Evolutionary conservation across 2,329 filamentous ascomycete species (phyloP).

Genomic region (Chalaropsis ovoidea): DNA sequence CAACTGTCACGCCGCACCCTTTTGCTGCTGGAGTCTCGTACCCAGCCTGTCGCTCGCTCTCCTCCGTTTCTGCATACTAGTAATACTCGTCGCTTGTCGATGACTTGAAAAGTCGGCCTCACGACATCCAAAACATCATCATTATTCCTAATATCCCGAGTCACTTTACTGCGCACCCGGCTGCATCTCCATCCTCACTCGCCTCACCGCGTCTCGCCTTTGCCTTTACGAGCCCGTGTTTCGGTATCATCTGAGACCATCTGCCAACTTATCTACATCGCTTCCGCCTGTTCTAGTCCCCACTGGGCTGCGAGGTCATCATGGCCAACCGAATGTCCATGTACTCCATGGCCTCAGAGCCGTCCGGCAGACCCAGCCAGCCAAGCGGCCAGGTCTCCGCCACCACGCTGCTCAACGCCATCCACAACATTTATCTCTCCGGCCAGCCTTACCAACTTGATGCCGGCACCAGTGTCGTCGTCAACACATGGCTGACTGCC

Average conservation of each 20-base stretch:
- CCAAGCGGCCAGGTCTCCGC: constrained; percentile 69
- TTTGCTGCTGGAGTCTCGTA: neutral
- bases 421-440: constrained; percentile 80
- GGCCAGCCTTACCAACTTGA: constrained; percentile 79
- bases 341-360: constrained; percentile 58
- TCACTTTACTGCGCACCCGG: neutral
- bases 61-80: neutral
- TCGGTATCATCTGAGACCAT: neutral
- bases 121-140: neutral
- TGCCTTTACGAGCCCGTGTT: neutral
- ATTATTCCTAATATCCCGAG: neutral
- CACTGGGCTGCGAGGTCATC: constrained; percentile 24
- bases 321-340: constrained; percentile 60
- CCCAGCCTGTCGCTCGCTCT: neutral
- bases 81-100: neutral
- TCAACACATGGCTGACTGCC: constrained; percentile 91
- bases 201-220: neutral
- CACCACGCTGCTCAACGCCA: constrained; percentile 80
- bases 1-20: neutral
- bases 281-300: constrained; percentile 6
- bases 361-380: constrained; percentile 43
- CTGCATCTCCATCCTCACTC: neutral
- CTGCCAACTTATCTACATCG: neutral
- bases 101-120: neutral
- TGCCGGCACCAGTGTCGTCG: constrained; percentile 78